Evolutionary conservation across 2,329 filamentous ascomycete genomes (phyloP), one percentile per base, ranked within the genome.

Genomic region (Akanthomyces dipterigenus): DNA sequence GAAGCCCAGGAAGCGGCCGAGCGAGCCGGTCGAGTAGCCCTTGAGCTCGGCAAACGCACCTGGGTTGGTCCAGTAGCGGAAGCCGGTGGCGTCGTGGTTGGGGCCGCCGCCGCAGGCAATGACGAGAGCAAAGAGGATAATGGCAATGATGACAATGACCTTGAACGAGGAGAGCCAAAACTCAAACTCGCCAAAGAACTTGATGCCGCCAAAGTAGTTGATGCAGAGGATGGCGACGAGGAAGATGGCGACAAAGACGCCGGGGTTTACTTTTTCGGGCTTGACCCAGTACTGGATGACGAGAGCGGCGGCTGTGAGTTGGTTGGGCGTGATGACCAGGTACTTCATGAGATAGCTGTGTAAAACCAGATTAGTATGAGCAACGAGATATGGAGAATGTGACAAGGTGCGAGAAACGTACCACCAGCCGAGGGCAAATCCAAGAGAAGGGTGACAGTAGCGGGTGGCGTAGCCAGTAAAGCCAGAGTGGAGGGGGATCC

Each of bases 241-340:
- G 75, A 90, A 87, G 55, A 90, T 80, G 43, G 90, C 82, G 61
- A 96, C 92, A 76, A 86, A 95, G 14, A 93, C 88, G 55, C 89
- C 90, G 0, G 90, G 87, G 69, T 93, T 93, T 61, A 93, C 80
- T 49, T 75, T 77, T 0, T 88, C 82, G 31, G 83, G 76, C 1
- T 79, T 72, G 12, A 90, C 76, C 91, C 91, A 96, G 68, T 86
- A 92, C 66, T 88, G 85, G 62, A 96, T 88, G 62, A 93, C 88
- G 42, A 96, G 75, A 5, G 89, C 84, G n/a, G 83, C 85, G 31
- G 91, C 91, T 1, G 90, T 95, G 43, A 96, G 78, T 71, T 96
- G 90, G 70, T 95, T 95, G 1, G 91, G 90, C 1, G 89, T 92
- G 55, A 90, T 83, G 68, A 96, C 93, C 71, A 95, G 90, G 72